A percentile compares a stretch with the other conserved stretches of the same genome.
phyloP scores from a whole-genome alignment of 768 basidiomycete genomes.

The Tulasnella sp. region DNA sequence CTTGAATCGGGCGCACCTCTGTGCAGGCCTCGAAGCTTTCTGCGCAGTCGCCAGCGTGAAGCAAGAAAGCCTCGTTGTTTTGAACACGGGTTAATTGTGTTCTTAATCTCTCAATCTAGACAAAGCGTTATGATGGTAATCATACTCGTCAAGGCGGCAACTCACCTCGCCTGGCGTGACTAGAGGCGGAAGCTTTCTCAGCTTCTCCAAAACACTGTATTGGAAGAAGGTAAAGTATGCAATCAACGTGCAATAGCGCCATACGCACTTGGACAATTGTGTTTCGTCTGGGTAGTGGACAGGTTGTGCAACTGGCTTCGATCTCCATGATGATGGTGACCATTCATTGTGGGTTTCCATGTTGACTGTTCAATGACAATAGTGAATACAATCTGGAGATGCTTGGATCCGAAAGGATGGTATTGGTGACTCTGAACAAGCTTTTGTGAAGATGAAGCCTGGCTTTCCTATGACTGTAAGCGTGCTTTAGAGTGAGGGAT shows the following conservation, averaged over 20 bases:
- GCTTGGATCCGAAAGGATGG: no score
- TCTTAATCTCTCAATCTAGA: slow-evolving; percentile 68
- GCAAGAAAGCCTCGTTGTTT: slow-evolving; percentile 76
- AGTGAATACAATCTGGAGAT: no score
- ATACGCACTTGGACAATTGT: slow-evolving; percentile 42
- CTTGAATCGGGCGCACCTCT: slow-evolving; percentile 37
- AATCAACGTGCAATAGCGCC: not conserved
- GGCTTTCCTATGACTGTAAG: no score
- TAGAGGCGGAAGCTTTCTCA: slow-evolving; percentile 69
- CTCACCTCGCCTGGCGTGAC: slow-evolving; percentile 86
- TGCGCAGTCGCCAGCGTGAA: slow-evolving; percentile 98
- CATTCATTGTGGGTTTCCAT: slow-evolving; percentile 37
- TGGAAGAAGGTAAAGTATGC: not conserved
- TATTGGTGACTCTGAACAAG: no score
- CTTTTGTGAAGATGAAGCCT: no score
- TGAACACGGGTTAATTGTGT: slow-evolving; percentile 71
- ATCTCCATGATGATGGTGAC: slow-evolving; percentile 70
- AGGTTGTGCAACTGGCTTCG: slow-evolving; percentile 56
- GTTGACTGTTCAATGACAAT: no score
- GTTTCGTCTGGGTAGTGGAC: slow-evolving; percentile 57
- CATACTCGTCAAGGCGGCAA: not conserved
- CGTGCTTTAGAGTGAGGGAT: no score
- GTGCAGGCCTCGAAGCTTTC: slow-evolving; percentile 89
- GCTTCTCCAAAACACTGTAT: slow-evolving; percentile 61
- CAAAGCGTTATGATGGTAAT: not conserved